A percentile compares a stretch with the other conserved stretches of the same genome.
These are phyloP conservation scores for Saprolegnia diclina DNA, from an alignment of 352 stramenopile genomes.

Conservation along the genomic window DNA sequence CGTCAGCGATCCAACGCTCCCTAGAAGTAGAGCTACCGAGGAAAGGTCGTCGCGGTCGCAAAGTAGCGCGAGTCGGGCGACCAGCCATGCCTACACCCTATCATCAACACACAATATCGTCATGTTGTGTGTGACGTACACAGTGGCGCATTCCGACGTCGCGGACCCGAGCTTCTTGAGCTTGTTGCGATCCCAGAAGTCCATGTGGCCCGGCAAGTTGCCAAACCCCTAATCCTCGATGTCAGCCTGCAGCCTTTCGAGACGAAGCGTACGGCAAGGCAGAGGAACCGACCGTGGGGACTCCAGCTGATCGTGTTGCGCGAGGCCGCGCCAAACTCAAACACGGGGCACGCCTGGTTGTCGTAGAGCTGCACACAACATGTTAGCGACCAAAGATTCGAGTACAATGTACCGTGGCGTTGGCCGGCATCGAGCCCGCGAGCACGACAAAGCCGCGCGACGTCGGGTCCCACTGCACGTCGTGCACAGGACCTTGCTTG, in stretches of 20 bases:
- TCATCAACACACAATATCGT: not conserved
- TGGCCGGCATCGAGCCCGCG: constrained; percentile 91
- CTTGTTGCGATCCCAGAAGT: constrained; percentile 95
- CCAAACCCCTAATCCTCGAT: constrained; percentile 90
- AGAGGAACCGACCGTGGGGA: constrained; percentile 95
- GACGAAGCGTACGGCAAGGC: constrained; percentile 59
- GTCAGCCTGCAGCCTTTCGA: constrained; percentile 22
- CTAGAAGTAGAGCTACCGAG: constrained; percentile 50
- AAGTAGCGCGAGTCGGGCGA: constrained; percentile 94
- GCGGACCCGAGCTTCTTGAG: constrained; percentile 90
- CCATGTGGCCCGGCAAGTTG: constrained; percentile 95
- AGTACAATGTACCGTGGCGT: constrained; percentile 53
- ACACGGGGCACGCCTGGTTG: constrained; percentile 90
- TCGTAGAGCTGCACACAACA: constrained; percentile 82
- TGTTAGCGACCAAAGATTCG: not conserved
- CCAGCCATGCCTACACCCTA: constrained; percentile 61
- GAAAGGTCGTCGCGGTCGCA: constrained; percentile 93
- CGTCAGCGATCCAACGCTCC: not conserved
- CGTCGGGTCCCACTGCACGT: constrained; percentile 92
- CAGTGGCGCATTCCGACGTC: constrained; percentile 74
- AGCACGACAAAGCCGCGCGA: constrained; percentile 92
- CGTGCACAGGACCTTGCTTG: constrained; percentile 90
- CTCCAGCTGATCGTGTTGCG: constrained; percentile 95
- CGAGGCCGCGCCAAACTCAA: constrained; percentile 94
- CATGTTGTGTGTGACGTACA: constrained; percentile 33